A percentile compares a stretch with the other conserved stretches of the same genome.
Evolutionary conservation across 805 yeast genomes (phyloP).

Genomic region (Jamesozyma lodderae): DNA sequence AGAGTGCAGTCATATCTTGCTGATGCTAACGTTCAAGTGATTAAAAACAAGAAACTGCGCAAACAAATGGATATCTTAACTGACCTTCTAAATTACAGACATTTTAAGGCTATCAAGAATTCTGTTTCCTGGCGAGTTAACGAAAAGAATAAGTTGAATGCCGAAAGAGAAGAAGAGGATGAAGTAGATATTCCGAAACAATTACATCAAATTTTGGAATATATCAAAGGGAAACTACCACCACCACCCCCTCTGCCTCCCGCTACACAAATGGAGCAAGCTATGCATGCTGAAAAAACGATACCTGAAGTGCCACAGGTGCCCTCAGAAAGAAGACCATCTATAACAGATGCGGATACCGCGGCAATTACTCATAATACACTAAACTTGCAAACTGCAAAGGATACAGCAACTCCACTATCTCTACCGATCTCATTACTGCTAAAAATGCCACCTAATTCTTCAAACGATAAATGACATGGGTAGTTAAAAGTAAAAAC

Average conservation of each 20-base stretch:
- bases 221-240: background rate
- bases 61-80: conserved; percentile 21
- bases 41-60: conserved; percentile 12
- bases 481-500: too few relatives aligned
- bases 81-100: conserved; percentile 18
- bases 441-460: too few relatives aligned
- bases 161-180: conserved; percentile 2
- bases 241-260: too few relatives aligned
- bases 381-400: too few relatives aligned
- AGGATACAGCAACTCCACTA: too few relatives aligned
- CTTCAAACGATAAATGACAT: too few relatives aligned
- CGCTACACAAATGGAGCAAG: background rate
- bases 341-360: too few relatives aligned
- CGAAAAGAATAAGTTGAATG: background rate
- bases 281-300: background rate
- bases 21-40: conserved; percentile 5
- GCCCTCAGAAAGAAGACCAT: too few relatives aligned
- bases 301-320: too few relatives aligned
- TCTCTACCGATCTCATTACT: too few relatives aligned
- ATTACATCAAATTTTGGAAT: conserved; percentile 13
- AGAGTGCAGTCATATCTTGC: conserved; percentile 11
- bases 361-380: too few relatives aligned
- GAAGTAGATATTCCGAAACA: background rate
- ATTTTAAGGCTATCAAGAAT: conserved; percentile 13
- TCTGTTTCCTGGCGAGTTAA: conserved; percentile 17